Evolutionary conservation across 2,329 filamentous ascomycete genomes (phyloP).

Genomic region (Neofusicoccum ribis): DNA sequence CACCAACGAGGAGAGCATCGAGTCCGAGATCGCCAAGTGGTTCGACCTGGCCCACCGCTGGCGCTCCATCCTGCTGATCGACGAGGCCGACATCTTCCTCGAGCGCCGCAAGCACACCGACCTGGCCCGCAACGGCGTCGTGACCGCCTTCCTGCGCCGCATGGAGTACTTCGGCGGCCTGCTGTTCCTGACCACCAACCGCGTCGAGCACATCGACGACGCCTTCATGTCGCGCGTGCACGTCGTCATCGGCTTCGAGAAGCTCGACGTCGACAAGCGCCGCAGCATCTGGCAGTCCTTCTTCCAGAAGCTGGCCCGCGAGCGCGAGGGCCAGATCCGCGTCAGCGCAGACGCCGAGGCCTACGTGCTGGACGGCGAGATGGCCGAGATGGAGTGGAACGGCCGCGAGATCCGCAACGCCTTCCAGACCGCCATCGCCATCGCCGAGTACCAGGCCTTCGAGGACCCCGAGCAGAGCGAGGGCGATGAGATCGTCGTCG

Average conservation of each 20-base stretch:
- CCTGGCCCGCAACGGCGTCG: conserved; percentile 52
- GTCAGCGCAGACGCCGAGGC: background rate
- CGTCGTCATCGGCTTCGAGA: conserved; percentile 7
- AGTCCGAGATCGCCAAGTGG: conserved; percentile 21
- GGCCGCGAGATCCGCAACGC: conserved; percentile 25
- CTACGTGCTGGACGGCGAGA: background rate
- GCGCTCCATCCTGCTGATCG: conserved; percentile 8
- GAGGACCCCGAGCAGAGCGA: background rate
- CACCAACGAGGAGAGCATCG: conserved; percentile 2
- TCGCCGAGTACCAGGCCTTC: conserved; percentile 22
- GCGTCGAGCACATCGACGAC: conserved; percentile 31
- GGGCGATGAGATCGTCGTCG: background rate
- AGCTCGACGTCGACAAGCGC: conserved; percentile 19
- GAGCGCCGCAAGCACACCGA: conserved; percentile 48
- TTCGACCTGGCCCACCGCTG: conserved; percentile 19
- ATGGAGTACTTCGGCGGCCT: conserved; percentile 25
- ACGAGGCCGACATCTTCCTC: conserved; percentile 46
- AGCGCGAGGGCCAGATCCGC: background rate
- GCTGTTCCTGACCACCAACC: conserved; percentile 38
- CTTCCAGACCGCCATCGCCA: conserved; percentile 25
- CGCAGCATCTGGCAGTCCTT: background rate
- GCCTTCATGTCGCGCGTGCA: conserved; percentile 18
- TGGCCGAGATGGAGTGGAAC: conserved; percentile 20
- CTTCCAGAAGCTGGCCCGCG: background rate
- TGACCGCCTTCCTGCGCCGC: conserved; percentile 22